A percentile compares a stretch with the other conserved stretches of the same genome.
Conservation (phyloP, 1,284 basidiomycete species). For the Boletus hoseneyae region DNA sequence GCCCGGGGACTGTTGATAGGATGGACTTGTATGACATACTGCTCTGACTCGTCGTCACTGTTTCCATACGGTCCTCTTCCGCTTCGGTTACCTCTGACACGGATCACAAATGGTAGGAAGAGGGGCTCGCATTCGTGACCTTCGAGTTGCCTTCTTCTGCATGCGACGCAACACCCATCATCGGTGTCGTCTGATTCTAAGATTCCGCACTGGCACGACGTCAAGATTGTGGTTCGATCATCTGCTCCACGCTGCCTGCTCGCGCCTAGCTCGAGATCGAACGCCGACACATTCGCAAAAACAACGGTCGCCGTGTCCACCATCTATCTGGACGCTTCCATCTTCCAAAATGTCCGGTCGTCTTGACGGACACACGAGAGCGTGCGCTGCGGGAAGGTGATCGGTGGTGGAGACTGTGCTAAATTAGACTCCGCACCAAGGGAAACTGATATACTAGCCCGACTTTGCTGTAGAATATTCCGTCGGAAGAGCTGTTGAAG, state of each 20-base stretch:
- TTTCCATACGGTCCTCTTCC: constrained; percentile 26
- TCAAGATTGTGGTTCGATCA: constrained; percentile 43
- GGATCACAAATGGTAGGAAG: constrained; percentile 27
- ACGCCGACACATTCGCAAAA: constrained; percentile 58
- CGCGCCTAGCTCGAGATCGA: constrained; percentile 61
- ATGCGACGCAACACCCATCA: constrained; percentile 2
- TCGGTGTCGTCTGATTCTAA: no score
- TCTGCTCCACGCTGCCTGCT: constrained; percentile 58
- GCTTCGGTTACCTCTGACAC: constrained; percentile 33
- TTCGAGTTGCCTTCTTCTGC: constrained; percentile 11
- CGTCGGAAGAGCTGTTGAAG: constrained; percentile 38
- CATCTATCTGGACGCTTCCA: constrained; percentile 62
- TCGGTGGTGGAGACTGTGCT: constrained; percentile 39
- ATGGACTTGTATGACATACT: constrained; percentile 22
- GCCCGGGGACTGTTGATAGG: constrained; percentile 22
- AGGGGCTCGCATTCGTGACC: constrained; percentile 1
- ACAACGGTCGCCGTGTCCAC: constrained; percentile 40
- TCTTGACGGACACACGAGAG: constrained; percentile 76
- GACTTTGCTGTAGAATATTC: constrained; percentile 41
- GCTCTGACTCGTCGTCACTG: constrained; percentile 10
- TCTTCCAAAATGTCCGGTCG: constrained; percentile 75
- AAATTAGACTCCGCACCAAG: constrained; percentile 26
- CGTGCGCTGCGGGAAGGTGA: constrained; percentile 59
- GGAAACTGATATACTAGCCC: constrained; percentile 29
- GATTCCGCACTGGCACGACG: no score